A percentile compares a stretch with the other conserved stretches of the same genome.
These are phyloP conservation scores for Leccinum imitatum DNA, from an alignment of 768 basidiomycete genomes.

Conservation along the genomic window DNA sequence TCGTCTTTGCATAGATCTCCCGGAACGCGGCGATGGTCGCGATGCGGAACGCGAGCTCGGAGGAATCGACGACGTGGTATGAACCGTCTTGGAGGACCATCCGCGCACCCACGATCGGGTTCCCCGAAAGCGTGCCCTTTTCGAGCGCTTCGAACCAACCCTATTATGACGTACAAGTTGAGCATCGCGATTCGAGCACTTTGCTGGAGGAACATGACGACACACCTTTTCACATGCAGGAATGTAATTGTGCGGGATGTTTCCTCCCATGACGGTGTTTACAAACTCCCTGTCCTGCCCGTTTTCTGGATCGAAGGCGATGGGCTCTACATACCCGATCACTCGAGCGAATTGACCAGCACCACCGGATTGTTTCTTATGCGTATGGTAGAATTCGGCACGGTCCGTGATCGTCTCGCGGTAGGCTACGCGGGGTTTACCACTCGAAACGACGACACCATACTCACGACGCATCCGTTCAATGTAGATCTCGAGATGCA, in stretches of 20 bases:
- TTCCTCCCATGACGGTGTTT: conserved; percentile 87
- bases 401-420: conserved; percentile 88
- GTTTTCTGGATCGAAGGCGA: conserved; percentile 69
- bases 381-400: conserved; percentile 84
- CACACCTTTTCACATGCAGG: conserved; percentile 91
- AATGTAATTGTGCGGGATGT: conserved; percentile 87
- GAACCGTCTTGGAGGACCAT: conserved; percentile 90
- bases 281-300: conserved; percentile 86
- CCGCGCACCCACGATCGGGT: conserved; percentile 80
- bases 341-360: conserved; percentile 96
- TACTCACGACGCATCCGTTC: conserved; percentile 99
- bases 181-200: neutral
- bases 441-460: conserved; percentile 88
- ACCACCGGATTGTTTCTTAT: conserved; percentile 98
- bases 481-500: conserved; percentile 98
- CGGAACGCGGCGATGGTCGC: conserved; percentile 91
- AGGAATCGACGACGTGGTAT: conserved; percentile 93
- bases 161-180: conserved; percentile 38
- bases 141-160: conserved; percentile 94
- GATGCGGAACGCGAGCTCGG: conserved; percentile 91
- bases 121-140: conserved; percentile 87
- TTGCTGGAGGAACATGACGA: neutral
- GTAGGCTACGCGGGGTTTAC: conserved; percentile 95
- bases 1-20: conserved; percentile 77
- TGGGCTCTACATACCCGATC: conserved; percentile 87